Evolutionary conservation across 1,139 yeast genomes (phyloP).

Genomic region (Candida smagusa): DNA sequence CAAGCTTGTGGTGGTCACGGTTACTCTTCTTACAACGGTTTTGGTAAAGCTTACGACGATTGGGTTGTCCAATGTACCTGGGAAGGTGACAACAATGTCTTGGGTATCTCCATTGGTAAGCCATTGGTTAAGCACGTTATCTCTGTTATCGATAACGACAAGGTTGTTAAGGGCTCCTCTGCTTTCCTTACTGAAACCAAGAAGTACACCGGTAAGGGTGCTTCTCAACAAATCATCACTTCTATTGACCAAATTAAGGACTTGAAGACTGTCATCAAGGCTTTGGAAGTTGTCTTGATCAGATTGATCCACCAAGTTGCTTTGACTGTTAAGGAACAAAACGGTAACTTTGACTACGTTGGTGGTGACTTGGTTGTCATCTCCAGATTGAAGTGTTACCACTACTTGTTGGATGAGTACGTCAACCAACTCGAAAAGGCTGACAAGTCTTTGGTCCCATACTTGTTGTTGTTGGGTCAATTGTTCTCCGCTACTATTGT

Average conservation of each 20-base stretch:
- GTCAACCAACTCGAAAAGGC: constrained; percentile 28
- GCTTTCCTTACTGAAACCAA: constrained; percentile 39
- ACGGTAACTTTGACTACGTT: constrained; percentile 52
- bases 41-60: constrained; percentile 47
- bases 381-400: constrained; percentile 62
- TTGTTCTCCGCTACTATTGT: constrained; percentile 70
- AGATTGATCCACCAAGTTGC: constrained; percentile 48
- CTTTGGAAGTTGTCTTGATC: constrained; percentile 42
- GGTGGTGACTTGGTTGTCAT: constrained; percentile 58
- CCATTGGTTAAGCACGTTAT: constrained; percentile 39
- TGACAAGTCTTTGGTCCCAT: constrained; percentile 24
- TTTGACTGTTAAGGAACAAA: constrained; percentile 37
- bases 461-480: constrained; percentile 30
- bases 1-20: constrained; percentile 56
- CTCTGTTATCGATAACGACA: constrained; percentile 29
- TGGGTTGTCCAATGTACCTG: constrained; percentile 53
- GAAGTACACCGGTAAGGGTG: constrained; percentile 16
- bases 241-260: constrained; percentile 29
- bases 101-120: constrained; percentile 46
- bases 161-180: constrained; percentile 35
- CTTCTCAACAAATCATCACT: constrained; percentile 26
- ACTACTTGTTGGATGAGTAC: constrained; percentile 49
- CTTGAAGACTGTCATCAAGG: constrained; percentile 31
- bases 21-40: constrained; percentile 46
- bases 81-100: constrained; percentile 53